A percentile compares a stretch with the other conserved stretches of the same genome.
Evolutionary conservation across 83 land plant species (phyloP).

Genomic region (Picea engelmannii): DNA sequence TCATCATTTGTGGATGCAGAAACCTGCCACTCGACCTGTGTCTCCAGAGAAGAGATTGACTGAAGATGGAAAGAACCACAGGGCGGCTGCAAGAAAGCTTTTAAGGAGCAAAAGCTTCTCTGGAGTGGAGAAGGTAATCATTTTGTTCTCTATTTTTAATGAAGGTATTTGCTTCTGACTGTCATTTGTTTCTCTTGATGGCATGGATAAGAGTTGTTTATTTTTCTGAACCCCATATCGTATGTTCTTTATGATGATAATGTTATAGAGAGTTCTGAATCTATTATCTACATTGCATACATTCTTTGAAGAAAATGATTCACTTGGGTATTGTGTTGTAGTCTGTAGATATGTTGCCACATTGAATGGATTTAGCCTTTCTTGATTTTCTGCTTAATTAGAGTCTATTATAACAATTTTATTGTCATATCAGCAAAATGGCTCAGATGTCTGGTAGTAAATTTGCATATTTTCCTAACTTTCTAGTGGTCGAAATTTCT

Average conservation of each 20-base stretch:
- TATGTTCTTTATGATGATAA: neutral
- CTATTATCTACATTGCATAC: neutral
- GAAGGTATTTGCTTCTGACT: neutral
- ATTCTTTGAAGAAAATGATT: neutral
- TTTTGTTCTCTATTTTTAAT: neutral
- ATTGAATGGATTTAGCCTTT: neutral
- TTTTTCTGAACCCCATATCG: neutral
- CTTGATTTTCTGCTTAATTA: neutral
- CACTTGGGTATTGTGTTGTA: too few species aligned
- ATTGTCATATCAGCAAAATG: neutral
- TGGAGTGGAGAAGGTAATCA: conserved; percentile 45
- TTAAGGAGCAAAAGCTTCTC: conserved; percentile 40
- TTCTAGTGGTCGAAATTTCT: neutral
- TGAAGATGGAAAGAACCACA: conserved; percentile 11
- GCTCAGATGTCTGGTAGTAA: neutral
- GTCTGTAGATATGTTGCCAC: neutral
- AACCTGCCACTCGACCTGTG: neutral
- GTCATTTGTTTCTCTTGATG: neutral
- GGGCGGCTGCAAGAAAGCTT: conserved; percentile 23
- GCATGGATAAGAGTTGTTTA: neutral
- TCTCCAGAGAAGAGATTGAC: neutral
- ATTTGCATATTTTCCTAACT: neutral
- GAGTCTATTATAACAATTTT: neutral
- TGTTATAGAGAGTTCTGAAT: neutral
- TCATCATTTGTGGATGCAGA: neutral